Conservation (phyloP, 192 early-diverging fungal species). For the Cladochytrium replicatum region DNA sequence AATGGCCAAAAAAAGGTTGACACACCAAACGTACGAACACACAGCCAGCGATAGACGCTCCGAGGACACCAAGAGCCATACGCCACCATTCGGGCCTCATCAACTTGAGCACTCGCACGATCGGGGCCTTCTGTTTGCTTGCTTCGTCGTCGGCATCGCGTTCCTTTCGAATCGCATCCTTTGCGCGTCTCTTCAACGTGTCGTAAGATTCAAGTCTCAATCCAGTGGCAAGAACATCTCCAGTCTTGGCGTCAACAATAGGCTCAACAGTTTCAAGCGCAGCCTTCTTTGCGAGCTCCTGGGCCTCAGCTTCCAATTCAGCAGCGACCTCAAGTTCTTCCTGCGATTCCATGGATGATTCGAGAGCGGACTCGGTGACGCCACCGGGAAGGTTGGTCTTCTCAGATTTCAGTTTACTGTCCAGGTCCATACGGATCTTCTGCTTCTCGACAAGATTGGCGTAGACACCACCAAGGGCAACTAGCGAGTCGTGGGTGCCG, state of each 20-base stretch:
- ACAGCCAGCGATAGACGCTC: conserved; percentile 9
- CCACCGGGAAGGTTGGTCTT: too few species aligned
- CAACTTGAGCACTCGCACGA: conserved; percentile 36
- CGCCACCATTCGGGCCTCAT: conserved; percentile 45
- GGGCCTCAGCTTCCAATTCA: too few species aligned
- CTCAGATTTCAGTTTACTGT: conserved; percentile 9
- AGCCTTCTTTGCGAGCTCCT: too few species aligned
- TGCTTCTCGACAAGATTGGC: conserved; percentile 60
- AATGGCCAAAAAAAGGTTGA: too few species aligned
- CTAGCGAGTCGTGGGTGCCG: conserved; percentile 70
- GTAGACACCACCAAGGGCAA: conserved; percentile 56
- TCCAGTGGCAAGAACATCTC: neutral
- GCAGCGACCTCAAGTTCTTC: too few species aligned
- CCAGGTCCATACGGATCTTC: too few species aligned
- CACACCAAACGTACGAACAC: too few species aligned
- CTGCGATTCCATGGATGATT: too few species aligned
- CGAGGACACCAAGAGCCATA: conserved; percentile 7
- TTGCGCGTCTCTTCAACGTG: conserved; percentile 9
- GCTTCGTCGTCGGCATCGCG: conserved; percentile 15
- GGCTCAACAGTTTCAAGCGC: too few species aligned
- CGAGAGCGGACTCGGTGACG: too few species aligned
- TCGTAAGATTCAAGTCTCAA: conserved; percentile 7
- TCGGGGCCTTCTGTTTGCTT: conserved; percentile 38
- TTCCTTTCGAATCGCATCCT: conserved; percentile 14
- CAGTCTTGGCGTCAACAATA: too few species aligned